Evolutionary conservation across 140 eudicot species (phyloP).

Genomic region (Oenanthe javanica): DNA sequence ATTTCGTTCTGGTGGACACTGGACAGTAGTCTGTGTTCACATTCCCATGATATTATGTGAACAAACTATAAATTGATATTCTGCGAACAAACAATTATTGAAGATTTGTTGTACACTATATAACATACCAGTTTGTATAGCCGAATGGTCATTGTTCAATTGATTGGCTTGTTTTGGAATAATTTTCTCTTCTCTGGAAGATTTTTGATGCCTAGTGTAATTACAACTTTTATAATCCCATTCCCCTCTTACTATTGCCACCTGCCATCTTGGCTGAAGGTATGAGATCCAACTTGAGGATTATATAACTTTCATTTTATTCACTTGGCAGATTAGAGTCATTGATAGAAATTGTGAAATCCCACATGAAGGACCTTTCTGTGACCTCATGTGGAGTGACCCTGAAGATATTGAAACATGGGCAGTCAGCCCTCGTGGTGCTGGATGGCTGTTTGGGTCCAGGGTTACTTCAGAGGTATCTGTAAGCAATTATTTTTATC

Average conservation of each 20-base stretch:
- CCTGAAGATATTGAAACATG: constrained; percentile 99
- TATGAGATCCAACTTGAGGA: constrained; percentile 1
- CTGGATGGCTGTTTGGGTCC: constrained; percentile 99
- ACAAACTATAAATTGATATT: neutral
- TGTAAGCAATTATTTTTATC: neutral
- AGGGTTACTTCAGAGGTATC: constrained; percentile 91
- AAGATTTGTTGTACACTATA: neutral
- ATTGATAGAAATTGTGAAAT: constrained; percentile 96
- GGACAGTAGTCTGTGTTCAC: neutral
- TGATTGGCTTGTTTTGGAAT: neutral
- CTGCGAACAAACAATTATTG: neutral
- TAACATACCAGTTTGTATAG: neutral
- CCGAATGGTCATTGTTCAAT: neutral
- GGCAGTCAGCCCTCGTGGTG: constrained; percentile 99
- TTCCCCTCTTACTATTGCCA: neutral
- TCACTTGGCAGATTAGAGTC: constrained; percentile 60
- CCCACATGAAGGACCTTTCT: constrained; percentile 98
- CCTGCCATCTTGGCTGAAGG: neutral
- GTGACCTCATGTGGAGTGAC: constrained; percentile 99
- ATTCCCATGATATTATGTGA: neutral
- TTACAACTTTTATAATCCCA: neutral
- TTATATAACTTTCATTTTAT: neutral
- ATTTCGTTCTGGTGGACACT: neutral
- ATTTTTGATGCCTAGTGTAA: neutral
- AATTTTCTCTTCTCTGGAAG: neutral